Conservation (phyloP, 805 yeast genomes). For the Starmerella roubikii region DNA sequence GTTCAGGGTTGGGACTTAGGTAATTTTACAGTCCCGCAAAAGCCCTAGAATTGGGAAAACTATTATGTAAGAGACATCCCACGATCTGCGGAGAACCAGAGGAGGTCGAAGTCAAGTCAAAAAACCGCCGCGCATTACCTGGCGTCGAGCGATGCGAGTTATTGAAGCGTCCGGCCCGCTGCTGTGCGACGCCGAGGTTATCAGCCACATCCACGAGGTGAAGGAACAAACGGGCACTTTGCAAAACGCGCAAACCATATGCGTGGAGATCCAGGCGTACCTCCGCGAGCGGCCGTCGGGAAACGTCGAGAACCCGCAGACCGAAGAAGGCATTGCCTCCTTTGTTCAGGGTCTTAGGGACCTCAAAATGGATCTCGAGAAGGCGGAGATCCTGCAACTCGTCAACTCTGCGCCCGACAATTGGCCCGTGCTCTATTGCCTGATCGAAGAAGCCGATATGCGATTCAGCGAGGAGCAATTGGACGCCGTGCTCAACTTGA, state of each 20-base stretch:
- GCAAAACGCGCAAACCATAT: slow-evolving; percentile 25
- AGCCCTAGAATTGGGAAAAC: too few relatives aligned
- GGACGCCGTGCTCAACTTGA: slow-evolving; percentile 42
- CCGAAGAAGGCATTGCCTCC: slow-evolving; percentile 23
- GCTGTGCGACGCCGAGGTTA: slow-evolving; percentile 54
- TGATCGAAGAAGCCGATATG: slow-evolving; percentile 86
- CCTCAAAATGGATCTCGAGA: slow-evolving; percentile 46
- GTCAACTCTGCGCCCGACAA: slow-evolving; percentile 69
- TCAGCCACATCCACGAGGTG: slow-evolving; percentile 37
- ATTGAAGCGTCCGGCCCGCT: slow-evolving; percentile 41
- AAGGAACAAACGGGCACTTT: slow-evolving; percentile 26
- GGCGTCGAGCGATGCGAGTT: slow-evolving; percentile 34
- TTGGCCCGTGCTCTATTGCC: slow-evolving; percentile 61
- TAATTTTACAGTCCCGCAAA: too few relatives aligned
- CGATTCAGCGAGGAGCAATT: slow-evolving; percentile 61
- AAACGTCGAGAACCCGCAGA: slow-evolving; percentile 27
- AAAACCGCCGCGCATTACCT: too few relatives aligned
- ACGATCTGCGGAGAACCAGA: too few relatives aligned
- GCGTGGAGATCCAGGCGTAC: slow-evolving; percentile 28
- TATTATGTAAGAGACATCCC: too few relatives aligned
- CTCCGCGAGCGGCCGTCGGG: slow-evolving; percentile 30
- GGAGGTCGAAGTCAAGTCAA: too few relatives aligned
- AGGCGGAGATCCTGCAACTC: slow-evolving; percentile 73
- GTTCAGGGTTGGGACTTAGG: slow-evolving; percentile 3
- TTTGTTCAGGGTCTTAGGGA: slow-evolving; percentile 33